Percentiles rank a stretch among this genome's conserved stretches.
Evolutionary conservation across 225 moss, liverwort and hornwort species (phyloP).

Genomic region (Thuidium tamariscinum): DNA sequence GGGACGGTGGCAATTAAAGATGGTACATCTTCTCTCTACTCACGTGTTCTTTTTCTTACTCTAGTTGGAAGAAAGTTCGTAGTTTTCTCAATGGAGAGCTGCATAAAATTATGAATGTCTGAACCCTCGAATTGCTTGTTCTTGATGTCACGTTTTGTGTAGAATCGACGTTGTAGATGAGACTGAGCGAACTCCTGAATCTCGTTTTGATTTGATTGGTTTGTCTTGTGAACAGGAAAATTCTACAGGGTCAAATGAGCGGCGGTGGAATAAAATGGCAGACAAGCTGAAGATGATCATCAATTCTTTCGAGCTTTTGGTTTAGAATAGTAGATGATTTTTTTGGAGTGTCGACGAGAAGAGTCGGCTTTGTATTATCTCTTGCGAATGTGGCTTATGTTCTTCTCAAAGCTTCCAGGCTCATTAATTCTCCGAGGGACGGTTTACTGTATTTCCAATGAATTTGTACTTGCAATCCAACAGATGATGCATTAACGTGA

Average conservation of each 20-base stretch:
- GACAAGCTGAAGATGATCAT: slow-evolving; percentile 76
- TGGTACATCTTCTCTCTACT: slow-evolving; percentile 14
- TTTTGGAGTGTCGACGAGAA: slow-evolving; percentile 1
- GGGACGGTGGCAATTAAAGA: slow-evolving; percentile 78
- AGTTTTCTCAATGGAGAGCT: background rate
- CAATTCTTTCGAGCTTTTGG: slow-evolving; percentile 59
- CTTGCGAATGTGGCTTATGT: background rate
- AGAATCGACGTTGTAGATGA: background rate
- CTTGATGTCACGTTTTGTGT: background rate
- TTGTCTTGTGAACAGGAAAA: slow-evolving; percentile 34
- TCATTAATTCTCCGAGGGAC: background rate
- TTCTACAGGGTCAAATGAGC: slow-evolving; percentile 89
- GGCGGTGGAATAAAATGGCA: slow-evolving; percentile 84
- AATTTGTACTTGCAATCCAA: background rate
- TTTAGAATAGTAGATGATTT: background rate
- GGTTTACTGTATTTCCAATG: background rate
- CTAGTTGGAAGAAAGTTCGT: background rate
- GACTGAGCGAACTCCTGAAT: background rate
- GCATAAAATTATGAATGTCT: background rate
- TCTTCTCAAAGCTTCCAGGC: background rate
- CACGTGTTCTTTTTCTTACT: background rate
- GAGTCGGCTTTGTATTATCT: slow-evolving; percentile 9
- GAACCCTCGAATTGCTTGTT: background rate
- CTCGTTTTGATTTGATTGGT: background rate
- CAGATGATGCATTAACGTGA: background rate